These are phyloP conservation scores for Populus tomentosa DNA, from an alignment of 441 rosid genomes.

Conservation along the genomic window DNA sequence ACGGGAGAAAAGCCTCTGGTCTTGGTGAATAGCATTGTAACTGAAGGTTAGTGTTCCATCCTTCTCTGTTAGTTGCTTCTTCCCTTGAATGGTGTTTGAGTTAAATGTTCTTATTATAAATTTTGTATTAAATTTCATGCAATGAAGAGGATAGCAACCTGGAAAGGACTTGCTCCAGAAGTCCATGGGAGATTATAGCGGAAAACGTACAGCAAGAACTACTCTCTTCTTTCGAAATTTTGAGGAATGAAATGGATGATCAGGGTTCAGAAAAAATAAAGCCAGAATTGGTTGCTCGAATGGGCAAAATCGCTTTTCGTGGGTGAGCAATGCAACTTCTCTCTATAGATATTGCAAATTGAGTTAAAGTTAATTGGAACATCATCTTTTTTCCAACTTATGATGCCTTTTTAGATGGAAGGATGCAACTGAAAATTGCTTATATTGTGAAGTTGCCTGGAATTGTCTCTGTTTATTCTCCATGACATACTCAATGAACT, in stretches of 20 bases:
- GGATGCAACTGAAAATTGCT: neutral
- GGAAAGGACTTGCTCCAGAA: constrained; percentile 6
- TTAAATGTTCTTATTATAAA: neutral
- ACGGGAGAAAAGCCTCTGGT: neutral
- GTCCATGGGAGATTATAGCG: constrained; percentile 41
- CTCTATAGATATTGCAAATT: neutral
- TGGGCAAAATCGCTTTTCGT: constrained; percentile 43
- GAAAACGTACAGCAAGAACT: constrained; percentile 42
- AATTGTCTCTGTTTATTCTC: neutral
- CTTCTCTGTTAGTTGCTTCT: neutral
- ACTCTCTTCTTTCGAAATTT: constrained; percentile 29
- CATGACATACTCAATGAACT: neutral
- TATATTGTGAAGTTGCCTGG: neutral
- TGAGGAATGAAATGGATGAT: constrained; percentile 28
- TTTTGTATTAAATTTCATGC: neutral
- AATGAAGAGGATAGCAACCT: constrained; percentile 18
- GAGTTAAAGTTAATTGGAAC: neutral
- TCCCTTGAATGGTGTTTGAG: constrained; percentile 8
- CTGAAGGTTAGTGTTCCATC: neutral
- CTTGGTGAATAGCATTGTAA: no score
- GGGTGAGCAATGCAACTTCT: constrained; percentile 27
- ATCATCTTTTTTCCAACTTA: neutral
- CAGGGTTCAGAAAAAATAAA: constrained; percentile 29
- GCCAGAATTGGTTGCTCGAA: constrained; percentile 42
- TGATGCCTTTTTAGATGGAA: neutral